Conservation (phyloP, 2,329 filamentous ascomycete genomes). For the Tothia fuscella region DNA sequence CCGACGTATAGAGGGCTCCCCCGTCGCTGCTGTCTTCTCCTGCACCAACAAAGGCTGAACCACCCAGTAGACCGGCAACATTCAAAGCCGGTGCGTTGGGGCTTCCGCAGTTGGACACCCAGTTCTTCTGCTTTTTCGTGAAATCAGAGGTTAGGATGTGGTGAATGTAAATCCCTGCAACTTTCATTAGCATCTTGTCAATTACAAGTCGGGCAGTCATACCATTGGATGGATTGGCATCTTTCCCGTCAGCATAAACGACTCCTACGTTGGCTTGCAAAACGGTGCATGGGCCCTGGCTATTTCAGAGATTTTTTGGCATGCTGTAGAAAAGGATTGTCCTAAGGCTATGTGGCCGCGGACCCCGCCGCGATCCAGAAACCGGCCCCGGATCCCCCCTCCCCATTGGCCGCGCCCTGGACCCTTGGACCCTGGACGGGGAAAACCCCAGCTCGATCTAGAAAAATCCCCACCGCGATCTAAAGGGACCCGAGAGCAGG, state of each 20-base stretch:
- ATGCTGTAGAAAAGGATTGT: no score
- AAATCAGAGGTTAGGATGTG: constrained; percentile 6
- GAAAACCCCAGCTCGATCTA: no score
- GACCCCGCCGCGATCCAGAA: no score
- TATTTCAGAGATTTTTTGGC: not conserved
- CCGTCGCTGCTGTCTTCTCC: constrained; percentile 9
- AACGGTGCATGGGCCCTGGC: not conserved
- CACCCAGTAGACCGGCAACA: constrained; percentile 2
- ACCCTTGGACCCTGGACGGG: no score
- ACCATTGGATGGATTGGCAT: constrained; percentile 1
- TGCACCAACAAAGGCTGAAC: constrained; percentile 4
- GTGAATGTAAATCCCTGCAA: constrained; percentile 4
- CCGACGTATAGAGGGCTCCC: constrained; percentile 5
- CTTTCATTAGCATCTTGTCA: no score
- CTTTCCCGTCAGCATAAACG: not conserved
- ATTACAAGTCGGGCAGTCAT: not conserved
- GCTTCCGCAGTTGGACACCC: constrained; percentile 3
- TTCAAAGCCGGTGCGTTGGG: not conserved
- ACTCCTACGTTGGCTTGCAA: not conserved
- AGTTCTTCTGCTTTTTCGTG: constrained; percentile 3
- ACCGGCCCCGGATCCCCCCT: no score
- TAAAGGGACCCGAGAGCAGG: no score
- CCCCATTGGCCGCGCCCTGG: no score
- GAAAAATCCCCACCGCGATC: no score
- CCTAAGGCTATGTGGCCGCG: no score